Evolutionary conservation across 2,329 filamentous ascomycete species (phyloP), one percentile per base, ranked within the genome.

Genomic region (Epichloe sp.): DNA sequence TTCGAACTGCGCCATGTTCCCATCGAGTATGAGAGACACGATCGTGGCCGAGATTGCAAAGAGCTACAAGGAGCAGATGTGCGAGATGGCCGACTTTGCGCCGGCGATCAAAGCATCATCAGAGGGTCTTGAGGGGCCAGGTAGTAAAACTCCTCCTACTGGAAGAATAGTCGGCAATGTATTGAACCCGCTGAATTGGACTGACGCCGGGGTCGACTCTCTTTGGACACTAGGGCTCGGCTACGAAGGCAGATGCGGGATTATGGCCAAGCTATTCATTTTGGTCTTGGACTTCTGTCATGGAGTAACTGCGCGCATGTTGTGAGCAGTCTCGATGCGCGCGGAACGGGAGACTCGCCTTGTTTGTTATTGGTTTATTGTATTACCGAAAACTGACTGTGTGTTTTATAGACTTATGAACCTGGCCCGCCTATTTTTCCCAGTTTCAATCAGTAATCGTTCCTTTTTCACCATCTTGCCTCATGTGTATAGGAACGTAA

Each of bases 31-130:
- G 42, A 63, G 43, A 38, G 55, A 15, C 57, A 62, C 40, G 53
- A 59, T 35, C 23, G 53, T 69, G 3, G 61, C 60, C 2, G 52
- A 51, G 10, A 59, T 63, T 2, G 68, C 67, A 2, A 44, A n/a
- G 11, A 14, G 5, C 15, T 46, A 49, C 36, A 44, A 35, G 3
- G 45, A 48, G 35, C 46, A 52, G 6, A n/a, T 45, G 50, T 17
- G n/a, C 34, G 35, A 44, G 21, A 48, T 52, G 50, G 50, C 46
- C 4, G 46, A 49, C 26, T 52, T 46, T 48, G 46, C 26, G 19
- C 35, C 50, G 14, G 50, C 50, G 4, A 40, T 21, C 3, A 31
- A 8, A 31, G 26, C 7, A 31, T 31, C 7, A 10, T 10, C 26
- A 31, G 26, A 31, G 26, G 7, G 26, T 31, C 26, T 31, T 31